Base-by-base conservation (phyloP, 2,329 filamentous ascomycete genomes). In the Emericellopsis cladophorae region DNA sequence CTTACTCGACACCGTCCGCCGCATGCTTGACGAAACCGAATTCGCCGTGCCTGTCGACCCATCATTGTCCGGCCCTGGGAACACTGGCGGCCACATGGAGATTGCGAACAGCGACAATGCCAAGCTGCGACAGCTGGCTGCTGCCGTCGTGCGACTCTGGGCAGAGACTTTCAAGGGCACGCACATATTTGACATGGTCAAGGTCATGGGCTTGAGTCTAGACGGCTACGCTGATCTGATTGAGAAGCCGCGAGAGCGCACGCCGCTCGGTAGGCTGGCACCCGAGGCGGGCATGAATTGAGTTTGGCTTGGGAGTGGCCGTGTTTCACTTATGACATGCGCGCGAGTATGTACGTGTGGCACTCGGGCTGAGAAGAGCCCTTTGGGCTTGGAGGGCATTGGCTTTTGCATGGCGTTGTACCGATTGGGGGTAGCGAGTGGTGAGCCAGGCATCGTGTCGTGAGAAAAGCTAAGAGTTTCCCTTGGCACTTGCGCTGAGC, bases 21-120 rank as follows among this genome's bases (percentile, higher is more conserved):
- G 68, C 21, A 74, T 79, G 65, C 59, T 79, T 10, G 72, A 77
- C 47, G 75, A 79, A 54, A 78, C 74, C 1, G 74, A 78, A 48
- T 78, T 77, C 46, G 73, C 74, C 7, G 72, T 77, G 4, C 72
- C 74, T 2, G 68, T 76, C 35, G 74, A 78, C 39, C 70, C 72
- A 4, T 74, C 71, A 3, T 58, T 76, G 14, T 61, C 66, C 0
- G 66, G 61, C 5, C 56, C 55, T 15, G 55, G 55, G 14, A 54
- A 56, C 11, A 22, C 23, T 12, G 31, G 37, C 3, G 62, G 49
- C 46, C 62, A 46, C 54, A 59, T 61, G 45, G 69, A 72, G 37
- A 56, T 64, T 33, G 60, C 60, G 16, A 57, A 62, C 10, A 69
- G 61, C 41, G 72, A 77, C 46, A 60, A 64, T 32, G 59, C 63